Evolutionary conservation across 805 yeast genomes (phyloP).

Genomic region (Candida broadrunensis): DNA sequence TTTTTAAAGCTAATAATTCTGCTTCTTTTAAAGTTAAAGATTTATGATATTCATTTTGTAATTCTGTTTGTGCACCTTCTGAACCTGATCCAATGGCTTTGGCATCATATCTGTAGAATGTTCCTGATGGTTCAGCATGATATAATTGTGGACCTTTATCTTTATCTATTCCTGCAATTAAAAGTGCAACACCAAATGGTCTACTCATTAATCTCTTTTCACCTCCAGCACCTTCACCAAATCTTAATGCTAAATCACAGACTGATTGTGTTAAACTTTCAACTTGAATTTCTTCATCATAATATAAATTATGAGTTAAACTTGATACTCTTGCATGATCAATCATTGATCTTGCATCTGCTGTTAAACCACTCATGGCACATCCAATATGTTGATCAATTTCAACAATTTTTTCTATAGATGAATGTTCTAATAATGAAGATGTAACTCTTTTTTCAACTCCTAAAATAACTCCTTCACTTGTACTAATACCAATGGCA

Average conservation of each 20-base stretch:
- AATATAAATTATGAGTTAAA: constrained; percentile 83
- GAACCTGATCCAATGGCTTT: constrained; percentile 99
- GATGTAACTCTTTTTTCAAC: constrained; percentile 98
- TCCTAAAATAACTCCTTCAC: constrained; percentile 93
- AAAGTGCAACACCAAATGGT: constrained; percentile 97
- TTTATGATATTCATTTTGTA: constrained; percentile 94
- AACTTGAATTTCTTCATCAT: constrained; percentile 88
- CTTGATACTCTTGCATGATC: constrained; percentile 94
- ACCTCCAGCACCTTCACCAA: constrained; percentile 96
- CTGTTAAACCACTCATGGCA: constrained; percentile 98
- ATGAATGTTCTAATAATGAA: constrained; percentile 81
- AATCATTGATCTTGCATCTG: constrained; percentile 98
- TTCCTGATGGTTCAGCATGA: constrained; percentile 99
- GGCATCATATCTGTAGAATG: constrained; percentile 95
- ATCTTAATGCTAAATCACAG: constrained; percentile 93
- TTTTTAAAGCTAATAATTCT: constrained; percentile 81
- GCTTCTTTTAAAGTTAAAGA: constrained; percentile 91
- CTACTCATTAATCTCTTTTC: constrained; percentile 95
- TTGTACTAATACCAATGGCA: constrained; percentile 93
- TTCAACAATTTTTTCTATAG: constrained; percentile 94
- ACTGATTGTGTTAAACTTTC: constrained; percentile 95
- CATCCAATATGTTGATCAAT: constrained; percentile 93
- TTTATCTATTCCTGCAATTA: constrained; percentile 90
- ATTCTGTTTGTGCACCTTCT: constrained; percentile 98
- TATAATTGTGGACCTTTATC: constrained; percentile 94